phyloP scores from a whole-genome alignment of 495 filamentous ascomycete genomes.

The Penicillium canescens region DNA sequence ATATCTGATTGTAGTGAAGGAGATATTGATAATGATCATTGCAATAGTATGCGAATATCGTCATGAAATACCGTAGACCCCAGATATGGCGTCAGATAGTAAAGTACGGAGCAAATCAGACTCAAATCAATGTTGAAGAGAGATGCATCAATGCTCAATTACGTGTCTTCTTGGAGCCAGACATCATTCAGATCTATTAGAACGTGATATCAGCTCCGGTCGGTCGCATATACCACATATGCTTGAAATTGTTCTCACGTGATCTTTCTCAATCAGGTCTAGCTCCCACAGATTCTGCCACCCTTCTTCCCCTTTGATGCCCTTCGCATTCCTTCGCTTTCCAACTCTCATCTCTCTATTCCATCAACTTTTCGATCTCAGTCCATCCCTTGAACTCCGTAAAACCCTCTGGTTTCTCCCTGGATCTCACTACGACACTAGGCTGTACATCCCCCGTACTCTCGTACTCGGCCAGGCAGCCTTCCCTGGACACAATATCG shows the following conservation, averaged over 20 bases:
- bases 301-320: slow-evolving; percentile 15
- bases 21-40: too few species aligned
- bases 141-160: too few species aligned
- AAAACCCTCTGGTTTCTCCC: slow-evolving; percentile 28
- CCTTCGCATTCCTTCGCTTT: slow-evolving; percentile 16
- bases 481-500: slow-evolving; percentile 28
- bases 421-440: slow-evolving; percentile 25
- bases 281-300: slow-evolving; percentile 17
- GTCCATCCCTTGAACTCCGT: slow-evolving; percentile 19
- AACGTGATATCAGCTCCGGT: not conserved
- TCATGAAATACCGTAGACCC: too few species aligned
- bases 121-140: too few species aligned
- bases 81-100: too few species aligned
- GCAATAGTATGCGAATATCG: too few species aligned
- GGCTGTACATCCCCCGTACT: slow-evolving; percentile 36
- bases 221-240: not conserved
- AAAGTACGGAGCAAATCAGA: too few species aligned
- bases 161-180: too few species aligned
- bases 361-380: slow-evolving; percentile 8
- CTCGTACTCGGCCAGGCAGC: slow-evolving; percentile 28
- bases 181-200: not conserved
- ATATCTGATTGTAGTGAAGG: too few species aligned
- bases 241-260: not conserved
- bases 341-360: slow-evolving; percentile 18
- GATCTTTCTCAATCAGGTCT: slow-evolving; percentile 6